These are phyloP conservation scores for Ricinus communis DNA, from an alignment of 345 rosid genomes.

Conservation along the genomic window DNA sequence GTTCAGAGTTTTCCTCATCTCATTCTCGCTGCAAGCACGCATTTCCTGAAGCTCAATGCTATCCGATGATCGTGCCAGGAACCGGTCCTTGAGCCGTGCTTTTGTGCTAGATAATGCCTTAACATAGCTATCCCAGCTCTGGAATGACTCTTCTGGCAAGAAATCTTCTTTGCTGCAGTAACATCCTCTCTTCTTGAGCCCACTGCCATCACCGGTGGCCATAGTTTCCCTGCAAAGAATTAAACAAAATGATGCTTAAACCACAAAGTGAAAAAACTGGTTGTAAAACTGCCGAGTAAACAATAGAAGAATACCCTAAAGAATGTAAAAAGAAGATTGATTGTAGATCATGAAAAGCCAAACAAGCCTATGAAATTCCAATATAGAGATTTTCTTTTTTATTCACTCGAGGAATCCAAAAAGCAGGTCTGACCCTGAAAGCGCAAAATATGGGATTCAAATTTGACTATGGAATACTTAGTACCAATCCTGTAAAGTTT, in stretches of 20 bases:
- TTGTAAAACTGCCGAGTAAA: too few species aligned
- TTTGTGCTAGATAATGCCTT: conserved; percentile 49
- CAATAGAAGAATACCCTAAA: too few species aligned
- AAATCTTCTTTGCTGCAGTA: conserved; percentile 43
- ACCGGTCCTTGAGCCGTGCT: conserved; percentile 54
- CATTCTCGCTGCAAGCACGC: conserved; percentile 48
- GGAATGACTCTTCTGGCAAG: conserved; percentile 66
- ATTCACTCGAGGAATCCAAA: too few species aligned
- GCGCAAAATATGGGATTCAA: too few species aligned
- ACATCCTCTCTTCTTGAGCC: conserved; percentile 29
- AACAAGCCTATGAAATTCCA: too few species aligned
- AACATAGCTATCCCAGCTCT: conserved; percentile 48
- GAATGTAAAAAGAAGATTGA: too few species aligned
- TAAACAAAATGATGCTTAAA: neutral
- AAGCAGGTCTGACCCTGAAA: too few species aligned
- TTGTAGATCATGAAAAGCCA: too few species aligned
- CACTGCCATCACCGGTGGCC: conserved; percentile 15
- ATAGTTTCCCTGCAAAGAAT: conserved; percentile 11
- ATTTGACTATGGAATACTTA: too few species aligned
- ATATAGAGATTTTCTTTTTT: too few species aligned
- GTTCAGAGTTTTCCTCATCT: conserved; percentile 55
- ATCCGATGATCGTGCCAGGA: conserved; percentile 48
- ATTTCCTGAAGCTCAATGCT: conserved; percentile 47
- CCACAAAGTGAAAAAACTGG: too few species aligned
- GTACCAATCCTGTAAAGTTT: too few species aligned